Evolutionary conservation across 371 early-diverging fungal genomes (phyloP).

Genomic region (Thermomucor indicae-seudaticae): DNA sequence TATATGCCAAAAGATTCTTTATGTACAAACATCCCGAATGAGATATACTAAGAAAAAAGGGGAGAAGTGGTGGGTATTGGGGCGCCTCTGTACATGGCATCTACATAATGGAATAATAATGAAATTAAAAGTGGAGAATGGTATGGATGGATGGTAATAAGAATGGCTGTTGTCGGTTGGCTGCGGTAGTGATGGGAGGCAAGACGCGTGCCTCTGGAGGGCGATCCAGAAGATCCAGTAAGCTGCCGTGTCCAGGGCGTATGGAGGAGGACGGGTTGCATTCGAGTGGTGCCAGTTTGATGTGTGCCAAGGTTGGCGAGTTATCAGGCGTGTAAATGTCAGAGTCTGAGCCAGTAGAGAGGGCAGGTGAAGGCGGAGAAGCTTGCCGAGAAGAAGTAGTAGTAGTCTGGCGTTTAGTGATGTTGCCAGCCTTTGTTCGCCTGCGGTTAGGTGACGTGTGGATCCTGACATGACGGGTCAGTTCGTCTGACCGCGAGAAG

Average conservation of each 20-base stretch:
- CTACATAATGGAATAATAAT: slow-evolving; percentile 1
- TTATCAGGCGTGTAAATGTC: slow-evolving; percentile 42
- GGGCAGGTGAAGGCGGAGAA: slow-evolving; percentile 35
- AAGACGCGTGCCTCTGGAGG: slow-evolving; percentile 48
- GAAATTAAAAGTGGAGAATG: slow-evolving; percentile 21
- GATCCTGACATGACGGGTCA: slow-evolving; percentile 80
- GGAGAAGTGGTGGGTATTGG: background rate
- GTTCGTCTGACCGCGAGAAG: slow-evolving; percentile 88
- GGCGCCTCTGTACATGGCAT: too few species aligned
- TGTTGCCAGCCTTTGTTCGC: slow-evolving; percentile 11
- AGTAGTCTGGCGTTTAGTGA: slow-evolving; percentile 2
- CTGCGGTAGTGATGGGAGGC: slow-evolving; percentile 30
- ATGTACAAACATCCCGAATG: too few species aligned
- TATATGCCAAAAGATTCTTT: too few species aligned
- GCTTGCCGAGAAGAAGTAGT: slow-evolving; percentile 8
- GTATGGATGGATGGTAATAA: slow-evolving; percentile 27
- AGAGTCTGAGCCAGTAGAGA: slow-evolving; percentile 28
- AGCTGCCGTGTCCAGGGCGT: slow-evolving; percentile 11
- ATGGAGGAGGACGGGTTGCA: slow-evolving; percentile 6
- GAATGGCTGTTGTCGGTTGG: slow-evolving; percentile 4
- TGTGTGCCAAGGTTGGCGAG: slow-evolving; percentile 28
- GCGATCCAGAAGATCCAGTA: slow-evolving; percentile 35
- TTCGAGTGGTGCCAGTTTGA: slow-evolving; percentile 26
- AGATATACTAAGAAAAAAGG: slow-evolving; percentile 1
- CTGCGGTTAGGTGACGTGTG: slow-evolving; percentile 50